Evolutionary conservation across 169 alveolate genomes (phyloP), one percentile per base, ranked within the genome.

Genomic region (Plasmodium inui): DNA sequence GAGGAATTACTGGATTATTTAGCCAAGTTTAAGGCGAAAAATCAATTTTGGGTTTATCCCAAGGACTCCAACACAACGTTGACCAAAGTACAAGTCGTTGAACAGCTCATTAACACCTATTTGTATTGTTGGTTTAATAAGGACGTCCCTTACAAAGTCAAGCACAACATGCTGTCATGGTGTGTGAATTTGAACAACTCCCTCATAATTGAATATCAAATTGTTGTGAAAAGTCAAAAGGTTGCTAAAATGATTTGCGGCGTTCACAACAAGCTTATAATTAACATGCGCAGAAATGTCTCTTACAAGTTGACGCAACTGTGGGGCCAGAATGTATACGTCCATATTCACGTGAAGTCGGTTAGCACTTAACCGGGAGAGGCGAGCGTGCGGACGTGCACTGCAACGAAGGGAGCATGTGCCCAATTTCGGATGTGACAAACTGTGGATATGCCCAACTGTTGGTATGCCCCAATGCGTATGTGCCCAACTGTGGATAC

Each of bases 1-100:
- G 95, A 93, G n/a, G 95, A 90, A 39, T 46, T 97, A 19, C 19
- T 96, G 53, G 94, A 96, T 26, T 95, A 94, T 81, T 96, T 97
- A 34, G 74, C 92, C 53, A 50, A 84, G 53, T 73, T 67, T 84
- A 88, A 88, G 71, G 92, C 98, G 10, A 96, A 84, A 82, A 96
- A 97, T 22, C 96, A 96, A 30, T 92, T 86, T 41, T 97, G 98
- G 98, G 90, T 93, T 19, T 97, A 96, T 67, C 98, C 98, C 22
- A 95, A 96, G 55, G 97, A 96, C 76, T 83, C 93, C 81, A 79
- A 50, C 67, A 96, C 98, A n/a, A 93, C 97, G 3, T 89, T 95
- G 93, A 89, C 95, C 46, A 93, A 95, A 94, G 97, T 96, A 55
- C 96, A 96, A 92, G 92, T 96, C 50, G 97, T 96, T 44, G 98